Base-by-base conservation (phyloP, 805 yeast genomes). In the Cyberlindnera mycetangii region DNA sequence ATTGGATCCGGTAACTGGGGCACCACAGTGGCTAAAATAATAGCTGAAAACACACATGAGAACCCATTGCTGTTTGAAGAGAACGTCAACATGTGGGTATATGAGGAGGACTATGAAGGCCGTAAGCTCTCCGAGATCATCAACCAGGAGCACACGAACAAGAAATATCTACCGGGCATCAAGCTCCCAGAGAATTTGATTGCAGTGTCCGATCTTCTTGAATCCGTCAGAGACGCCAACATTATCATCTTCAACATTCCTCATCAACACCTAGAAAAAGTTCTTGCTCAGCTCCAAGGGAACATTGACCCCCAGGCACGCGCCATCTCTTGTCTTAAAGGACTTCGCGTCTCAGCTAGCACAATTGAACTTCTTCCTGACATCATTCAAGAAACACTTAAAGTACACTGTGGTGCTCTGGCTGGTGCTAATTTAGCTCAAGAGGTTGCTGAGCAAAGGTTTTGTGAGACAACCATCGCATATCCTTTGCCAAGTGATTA, bases 1-100 rank as follows among this genome's bases (percentile, higher is more conserved):
- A 80, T 90, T 51, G 98, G 98, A 30, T 89, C 97, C n/a, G 98
- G 98, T 58, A 92, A 92, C 69, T 92, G 98, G 85, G 98, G 98
- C 48, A 88, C 96, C 33, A 90, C 97, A 7, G 89, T 92, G 42
- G 97, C 97, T 51, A 92, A 92, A 67, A 85, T 92, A 39, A 82
- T 89, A 21, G 90, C 97, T 20, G 97, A 92, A 66, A 89, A 89
- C 67, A 72, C 89, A 32, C 70, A 72, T 20, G 81, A 78, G 54
- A 76, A 86, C 64, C 81, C 89, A 20, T 71, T 79, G 22, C 68
- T 85, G 57, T 90, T 92, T 64, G 75, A 78, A 42, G 68, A 68
- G 47, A 67, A 75, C 38, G 97, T 90, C 30, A 79, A 81, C 55
- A 89, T 92, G 97, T 90, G 98, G 98, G 98, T 90, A 12, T 86